These are phyloP conservation scores for Cryptococcus sp. DNA, from an alignment of 1,284 basidiomycete species.

Conservation along the genomic window DNA sequence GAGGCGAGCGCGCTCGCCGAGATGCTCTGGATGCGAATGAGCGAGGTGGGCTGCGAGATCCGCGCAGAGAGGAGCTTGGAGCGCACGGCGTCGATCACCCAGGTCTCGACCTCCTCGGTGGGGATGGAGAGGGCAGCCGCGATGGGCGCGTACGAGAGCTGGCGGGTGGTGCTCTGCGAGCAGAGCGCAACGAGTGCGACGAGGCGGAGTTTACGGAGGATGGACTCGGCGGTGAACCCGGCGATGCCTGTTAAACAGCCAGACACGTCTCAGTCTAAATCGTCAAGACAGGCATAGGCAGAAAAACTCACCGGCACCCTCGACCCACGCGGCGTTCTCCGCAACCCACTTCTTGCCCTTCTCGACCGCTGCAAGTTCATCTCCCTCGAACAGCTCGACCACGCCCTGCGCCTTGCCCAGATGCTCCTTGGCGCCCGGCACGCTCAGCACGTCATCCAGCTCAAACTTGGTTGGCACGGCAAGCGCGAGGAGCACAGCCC, in stretches of 20 bases:
- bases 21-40: conserved; percentile 71
- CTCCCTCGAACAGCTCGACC: conserved; percentile 55
- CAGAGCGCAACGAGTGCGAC: conserved; percentile 75
- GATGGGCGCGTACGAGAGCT: conserved; percentile 71
- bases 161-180: conserved; percentile 69
- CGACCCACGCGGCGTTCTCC: conserved; percentile 56
- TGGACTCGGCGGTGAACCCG: conserved; percentile 50
- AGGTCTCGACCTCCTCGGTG: conserved; percentile 72
- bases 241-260: conserved; percentile 11
- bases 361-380: conserved; percentile 66
- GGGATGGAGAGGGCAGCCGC: conserved; percentile 67
- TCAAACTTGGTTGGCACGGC: conserved; percentile 69
- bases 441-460: conserved; percentile 67
- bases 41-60: conserved; percentile 75
- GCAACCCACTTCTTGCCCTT: conserved; percentile 65
- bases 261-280: conserved; percentile 6
- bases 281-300: not conserved
- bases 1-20: conserved; percentile 53
- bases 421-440: conserved; percentile 36
- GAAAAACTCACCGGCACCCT: conserved; percentile 60
- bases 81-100: conserved; percentile 91
- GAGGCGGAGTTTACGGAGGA: conserved; percentile 78
- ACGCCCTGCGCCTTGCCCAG: conserved; percentile 38
- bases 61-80: conserved; percentile 76
- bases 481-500: conserved; percentile 57